A percentile compares a stretch with the other conserved stretches of the same genome.
These are phyloP conservation scores for Piromyces finnis DNA, from an alignment of 192 early-diverging fungal genomes.

Conservation along the genomic window DNA sequence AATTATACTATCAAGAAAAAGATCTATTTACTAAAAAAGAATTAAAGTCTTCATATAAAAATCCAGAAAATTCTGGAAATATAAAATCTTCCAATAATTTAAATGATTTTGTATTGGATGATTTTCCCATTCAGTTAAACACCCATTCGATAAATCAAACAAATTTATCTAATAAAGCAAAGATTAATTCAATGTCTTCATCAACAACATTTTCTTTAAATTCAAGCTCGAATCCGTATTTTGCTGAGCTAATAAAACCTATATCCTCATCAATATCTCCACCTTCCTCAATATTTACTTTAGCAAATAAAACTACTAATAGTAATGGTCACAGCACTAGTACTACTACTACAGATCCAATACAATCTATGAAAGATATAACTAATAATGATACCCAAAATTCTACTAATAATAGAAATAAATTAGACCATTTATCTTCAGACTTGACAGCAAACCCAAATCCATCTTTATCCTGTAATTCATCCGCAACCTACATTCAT, in stretches of 20 bases:
- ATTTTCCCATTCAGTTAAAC: background rate
- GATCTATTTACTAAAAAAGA: background rate
- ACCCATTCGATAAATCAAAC: background rate
- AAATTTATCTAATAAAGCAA: background rate
- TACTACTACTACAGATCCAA: background rate
- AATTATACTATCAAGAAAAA: too few species aligned
- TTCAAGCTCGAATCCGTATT: background rate
- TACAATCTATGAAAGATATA: background rate
- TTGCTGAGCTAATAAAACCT: background rate
- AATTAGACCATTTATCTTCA: too few species aligned
- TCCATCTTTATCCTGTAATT: too few species aligned
- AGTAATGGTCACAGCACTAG: too few species aligned
- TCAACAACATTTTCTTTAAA: background rate
- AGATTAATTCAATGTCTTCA: background rate
- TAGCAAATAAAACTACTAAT: background rate
- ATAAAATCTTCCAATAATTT: too few species aligned
- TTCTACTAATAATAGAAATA: too few species aligned
- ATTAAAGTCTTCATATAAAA: background rate
- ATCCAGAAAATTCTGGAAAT: background rate
- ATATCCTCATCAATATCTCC: background rate
- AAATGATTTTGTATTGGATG: background rate
- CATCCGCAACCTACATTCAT: too few species aligned
- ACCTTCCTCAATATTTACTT: background rate
- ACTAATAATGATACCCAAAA: too few species aligned
- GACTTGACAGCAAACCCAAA: too few species aligned